A percentile compares a stretch with the other conserved stretches of the same genome.
These are phyloP conservation scores for Chionographis japonica DNA, from an alignment of 106 monocot genomes.

Conservation along the genomic window DNA sequence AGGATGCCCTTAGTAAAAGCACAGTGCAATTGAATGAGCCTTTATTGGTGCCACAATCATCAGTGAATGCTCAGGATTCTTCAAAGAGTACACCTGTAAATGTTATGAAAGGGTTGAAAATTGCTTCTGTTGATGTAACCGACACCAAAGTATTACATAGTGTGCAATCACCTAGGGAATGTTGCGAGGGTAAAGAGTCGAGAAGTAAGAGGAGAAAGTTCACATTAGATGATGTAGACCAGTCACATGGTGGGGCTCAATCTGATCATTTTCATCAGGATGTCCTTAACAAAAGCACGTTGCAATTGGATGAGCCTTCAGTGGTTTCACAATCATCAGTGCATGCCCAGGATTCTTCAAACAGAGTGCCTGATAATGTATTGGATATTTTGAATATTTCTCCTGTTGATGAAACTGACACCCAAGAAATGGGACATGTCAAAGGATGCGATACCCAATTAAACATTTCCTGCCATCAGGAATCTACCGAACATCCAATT, in stretches of 20 bases:
- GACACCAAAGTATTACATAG: not conserved
- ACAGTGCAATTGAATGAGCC: too few species aligned
- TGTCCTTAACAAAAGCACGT: too few species aligned
- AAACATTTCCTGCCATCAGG: not conserved
- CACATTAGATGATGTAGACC: too few species aligned
- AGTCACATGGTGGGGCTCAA: too few species aligned
- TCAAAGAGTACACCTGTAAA: too few species aligned
- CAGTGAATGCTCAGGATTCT: not conserved
- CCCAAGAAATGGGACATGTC: not conserved
- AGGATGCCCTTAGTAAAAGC: too few species aligned
- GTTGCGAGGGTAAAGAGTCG: too few species aligned
- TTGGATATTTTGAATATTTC: not conserved
- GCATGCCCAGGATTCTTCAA: not conserved
- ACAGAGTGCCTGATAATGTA: not conserved
- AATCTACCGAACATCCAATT: not conserved
- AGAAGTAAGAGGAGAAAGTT: too few species aligned
- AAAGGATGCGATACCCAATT: not conserved
- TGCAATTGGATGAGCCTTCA: too few species aligned
- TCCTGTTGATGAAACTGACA: not conserved
- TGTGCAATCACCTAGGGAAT: too few species aligned
- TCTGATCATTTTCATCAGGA: too few species aligned
- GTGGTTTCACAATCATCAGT: not conserved
- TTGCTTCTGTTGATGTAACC: not conserved
- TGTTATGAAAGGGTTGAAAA: not conserved
- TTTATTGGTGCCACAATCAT: too few species aligned